Evolutionary conservation across 495 filamentous ascomycete genomes (phyloP), one percentile per base, ranked within the genome.

Genomic region (Staphylotrichum longicolle): DNA sequence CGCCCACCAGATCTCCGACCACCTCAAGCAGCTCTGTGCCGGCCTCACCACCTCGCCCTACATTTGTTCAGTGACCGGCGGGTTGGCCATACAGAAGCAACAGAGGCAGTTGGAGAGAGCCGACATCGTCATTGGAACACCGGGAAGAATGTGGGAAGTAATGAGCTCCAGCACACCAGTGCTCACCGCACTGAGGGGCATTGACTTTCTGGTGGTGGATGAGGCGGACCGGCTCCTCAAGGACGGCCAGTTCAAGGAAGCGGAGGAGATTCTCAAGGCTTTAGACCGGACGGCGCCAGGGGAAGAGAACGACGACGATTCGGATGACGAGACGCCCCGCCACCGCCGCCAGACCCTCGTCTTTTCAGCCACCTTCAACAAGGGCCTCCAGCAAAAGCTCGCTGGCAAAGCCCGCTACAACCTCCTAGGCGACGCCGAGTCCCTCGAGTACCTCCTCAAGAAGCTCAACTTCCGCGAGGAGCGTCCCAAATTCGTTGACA

Each of bases 361-460:
- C 41, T 98, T 98, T 75, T 98, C 95, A 0, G 94, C 94, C 4
- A 98, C 94, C 0, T 96, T 98, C 75, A 88, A 96, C 68, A 89
- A 89, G 66, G 86, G 85, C 10, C 72, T 98, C 54, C 93, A 97
- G 69, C 88, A 93, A 67, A 97, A 96, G 68, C 79, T 98, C 4
- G 85, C 90, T 7, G 88, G 90, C 5, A 95, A 91, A 68, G 78
- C 82, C 6, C 83, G 81, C 34, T 86, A 82, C 60, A 80, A 86
- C 58, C 73, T 91, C 7, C 83, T 89, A 82, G 81, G 78, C 67
- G 82, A 88, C 54, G 81, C 85, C 48, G 87, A 94, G 60, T 93
- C 91, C 0, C 91, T 97, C 83, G 93, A 94, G 63, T 96, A 96
- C 72, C 82, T 98, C 3, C 79, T 98, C 2, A 86, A 90, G 74